Percentiles rank a stretch among this genome's conserved stretches.
phyloP scores from a whole-genome alignment of 805 yeast genomes.

The Cyberlindnera meyerae region DNA sequence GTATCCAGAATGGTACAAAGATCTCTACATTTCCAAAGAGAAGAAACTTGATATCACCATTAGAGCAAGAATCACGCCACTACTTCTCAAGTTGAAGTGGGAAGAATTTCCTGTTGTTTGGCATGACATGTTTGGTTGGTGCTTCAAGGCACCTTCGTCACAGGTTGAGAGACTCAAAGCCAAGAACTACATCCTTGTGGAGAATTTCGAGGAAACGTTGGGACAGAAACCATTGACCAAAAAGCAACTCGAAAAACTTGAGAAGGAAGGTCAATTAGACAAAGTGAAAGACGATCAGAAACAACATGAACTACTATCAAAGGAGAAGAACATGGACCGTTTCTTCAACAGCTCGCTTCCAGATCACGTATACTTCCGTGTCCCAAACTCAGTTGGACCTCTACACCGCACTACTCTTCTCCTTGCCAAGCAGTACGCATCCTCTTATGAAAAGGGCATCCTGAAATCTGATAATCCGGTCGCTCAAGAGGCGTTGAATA shows the following conservation, averaged over 20 bases:
- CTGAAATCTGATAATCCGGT: slow-evolving; percentile 64
- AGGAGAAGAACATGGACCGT: slow-evolving; percentile 5
- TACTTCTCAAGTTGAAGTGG: slow-evolving; percentile 76
- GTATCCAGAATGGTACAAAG: slow-evolving; percentile 89
- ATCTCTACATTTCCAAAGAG: slow-evolving; percentile 37
- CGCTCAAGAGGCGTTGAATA: slow-evolving; percentile 74
- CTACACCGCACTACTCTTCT: slow-evolving; percentile 65
- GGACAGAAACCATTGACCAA: slow-evolving; percentile 11
- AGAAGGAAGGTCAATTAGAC: slow-evolving; percentile 4
- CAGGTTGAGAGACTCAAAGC: slow-evolving; percentile 28
- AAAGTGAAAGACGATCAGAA: slow-evolving; percentile 4
- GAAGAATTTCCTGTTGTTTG: slow-evolving; percentile 79
- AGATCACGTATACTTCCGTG: slow-evolving; percentile 44
- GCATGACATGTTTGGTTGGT: slow-evolving; percentile 83
- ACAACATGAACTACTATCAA: background rate
- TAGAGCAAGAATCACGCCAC: slow-evolving; percentile 69
- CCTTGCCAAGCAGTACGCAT: slow-evolving; percentile 69
- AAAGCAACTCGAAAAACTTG: slow-evolving; percentile 6
- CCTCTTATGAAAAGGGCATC: slow-evolving; percentile 67
- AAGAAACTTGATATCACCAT: slow-evolving; percentile 56
- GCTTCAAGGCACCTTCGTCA: slow-evolving; percentile 53
- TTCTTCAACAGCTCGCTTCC: slow-evolving; percentile 11
- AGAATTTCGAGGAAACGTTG: slow-evolving; percentile 12
- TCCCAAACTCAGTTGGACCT: slow-evolving; percentile 89
- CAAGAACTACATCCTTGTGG: slow-evolving; percentile 30